Base-by-base conservation (phyloP, 768 basidiomycete genomes). In the Lepiota brunneoincarnata region DNA sequence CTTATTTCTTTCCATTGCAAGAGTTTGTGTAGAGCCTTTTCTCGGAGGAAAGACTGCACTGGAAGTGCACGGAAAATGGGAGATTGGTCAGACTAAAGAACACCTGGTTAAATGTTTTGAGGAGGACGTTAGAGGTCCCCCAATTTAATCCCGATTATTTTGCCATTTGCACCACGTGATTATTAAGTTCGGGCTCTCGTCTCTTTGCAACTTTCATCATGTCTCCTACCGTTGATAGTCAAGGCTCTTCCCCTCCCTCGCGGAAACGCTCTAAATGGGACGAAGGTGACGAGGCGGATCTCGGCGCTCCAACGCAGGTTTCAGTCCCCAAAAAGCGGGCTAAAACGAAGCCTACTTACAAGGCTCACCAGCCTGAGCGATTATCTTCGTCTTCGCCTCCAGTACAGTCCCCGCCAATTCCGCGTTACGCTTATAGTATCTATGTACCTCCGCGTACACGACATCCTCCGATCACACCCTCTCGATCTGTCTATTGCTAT, bases 401-500 rank as follows among this genome's bases (percentile, higher is more conserved):
- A 54, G 58, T 59, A 35, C 35, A 54, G 11, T 57, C 60, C 35
- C 45, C 51, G 53, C 41, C 59, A 18, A 55, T 56, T n/a, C 26
- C 52, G 18, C 64, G 66, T 34, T 61, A 64, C 6, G 59, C 62
- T 5, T 79, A 88, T 58, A 92, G 91, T 60, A 60, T 76, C 31
- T 89, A 83, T 67, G 91, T 87, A 0, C 95, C 93, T 2, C 81
- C 81, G 37, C 79, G 93, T 49, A 85, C 81, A 3, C 70, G 73
- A 1, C 90, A 98, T 67, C 94, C 94, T 26, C 75, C 84, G 1
- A 82, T 98, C 20, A 71, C 80, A 37, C 84, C 95, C 1, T 95
- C 96, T 21, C 88, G 96, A 20, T 95, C 93, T 4, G 96, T 98
- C 1, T 96, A 93, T 70, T 84, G 81, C 61, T 98, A 98, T 67